These are phyloP conservation scores for Amphicarpaea edgeworthii DNA, from an alignment of 306 rosid species.

Conservation along the genomic window DNA sequence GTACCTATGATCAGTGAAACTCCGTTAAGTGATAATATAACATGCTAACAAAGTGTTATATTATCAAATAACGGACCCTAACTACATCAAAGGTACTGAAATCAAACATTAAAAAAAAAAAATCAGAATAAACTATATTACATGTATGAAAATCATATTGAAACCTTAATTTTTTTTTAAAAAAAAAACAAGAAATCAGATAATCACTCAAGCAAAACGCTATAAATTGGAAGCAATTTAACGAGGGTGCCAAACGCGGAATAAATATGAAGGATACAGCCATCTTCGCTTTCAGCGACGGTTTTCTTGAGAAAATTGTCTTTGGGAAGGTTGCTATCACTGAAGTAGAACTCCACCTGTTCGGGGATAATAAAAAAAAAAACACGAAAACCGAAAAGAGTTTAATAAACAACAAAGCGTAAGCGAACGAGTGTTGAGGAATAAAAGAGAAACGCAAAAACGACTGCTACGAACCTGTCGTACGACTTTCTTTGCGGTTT, in stretches of 20 bases:
- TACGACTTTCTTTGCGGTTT: constrained; percentile 72
- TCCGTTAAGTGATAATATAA: too few relatives aligned
- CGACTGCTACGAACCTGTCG: constrained; percentile 66
- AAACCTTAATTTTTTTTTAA: too few relatives aligned
- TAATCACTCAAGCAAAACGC: not conserved
- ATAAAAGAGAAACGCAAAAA: not conserved
- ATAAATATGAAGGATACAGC: constrained; percentile 34
- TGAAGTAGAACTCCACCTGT: constrained; percentile 49
- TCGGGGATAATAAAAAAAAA: too few relatives aligned
- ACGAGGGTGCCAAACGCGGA: not conserved
- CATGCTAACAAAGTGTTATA: too few relatives aligned
- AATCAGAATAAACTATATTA: too few relatives aligned
- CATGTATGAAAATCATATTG: too few relatives aligned
- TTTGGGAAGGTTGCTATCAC: constrained; percentile 45
- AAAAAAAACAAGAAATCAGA: not conserved
- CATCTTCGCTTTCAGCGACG: constrained; percentile 41
- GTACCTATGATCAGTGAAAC: too few relatives aligned
- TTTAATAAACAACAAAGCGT: not conserved
- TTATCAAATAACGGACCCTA: too few relatives aligned
- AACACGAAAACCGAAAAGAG: not conserved
- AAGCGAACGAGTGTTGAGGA: not conserved
- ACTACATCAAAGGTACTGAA: too few relatives aligned
- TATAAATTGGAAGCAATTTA: not conserved
- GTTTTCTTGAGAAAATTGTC: constrained; percentile 41
- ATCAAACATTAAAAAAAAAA: too few relatives aligned